Conservation (phyloP, 73 alveolate species). For the Paraurostyla sp. region DNA sequence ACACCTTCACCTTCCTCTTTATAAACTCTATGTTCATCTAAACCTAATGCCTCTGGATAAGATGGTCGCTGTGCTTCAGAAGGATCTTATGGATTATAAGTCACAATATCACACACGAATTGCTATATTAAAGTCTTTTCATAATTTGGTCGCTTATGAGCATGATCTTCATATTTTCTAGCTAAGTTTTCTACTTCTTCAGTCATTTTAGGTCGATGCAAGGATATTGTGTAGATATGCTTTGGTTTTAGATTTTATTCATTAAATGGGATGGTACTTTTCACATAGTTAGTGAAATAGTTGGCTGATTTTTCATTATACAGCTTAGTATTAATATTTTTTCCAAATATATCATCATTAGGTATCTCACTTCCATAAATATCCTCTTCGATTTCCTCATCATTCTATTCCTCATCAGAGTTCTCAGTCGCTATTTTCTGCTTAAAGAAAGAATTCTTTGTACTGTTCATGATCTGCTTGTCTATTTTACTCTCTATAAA, state of each 20-base stretch:
- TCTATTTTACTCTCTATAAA: slow-evolving; percentile 28
- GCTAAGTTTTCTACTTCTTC: slow-evolving; percentile 13
- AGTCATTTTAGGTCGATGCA: slow-evolving; percentile 17
- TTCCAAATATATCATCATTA: neutral
- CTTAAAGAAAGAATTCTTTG: neutral
- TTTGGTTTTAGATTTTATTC: slow-evolving; percentile 2
- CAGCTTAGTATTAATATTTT: neutral
- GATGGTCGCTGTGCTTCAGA: slow-evolving; percentile 14
- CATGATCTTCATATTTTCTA: slow-evolving; percentile 15
- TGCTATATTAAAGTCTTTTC: neutral
- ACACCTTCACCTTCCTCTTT: slow-evolving; percentile 65
- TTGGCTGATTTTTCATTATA: slow-evolving; percentile 12
- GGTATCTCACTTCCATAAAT: slow-evolving; percentile 20
- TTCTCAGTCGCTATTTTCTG: neutral
- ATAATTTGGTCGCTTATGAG: slow-evolving; percentile 1
- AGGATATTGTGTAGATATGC: slow-evolving; percentile 38
- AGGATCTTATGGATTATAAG: neutral
- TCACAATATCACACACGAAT: slow-evolving; percentile 4
- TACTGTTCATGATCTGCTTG: slow-evolving; percentile 21
- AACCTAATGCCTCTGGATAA: neutral
- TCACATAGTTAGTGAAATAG: slow-evolving; percentile 38
- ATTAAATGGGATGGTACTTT: slow-evolving; percentile 8
- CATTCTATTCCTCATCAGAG: neutral
- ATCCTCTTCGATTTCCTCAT: slow-evolving; percentile 46
- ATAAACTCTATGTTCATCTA: slow-evolving; percentile 23